Percentiles rank a stretch among this genome's conserved stretches.
These are phyloP conservation scores for Nakazawaea populi DNA, from an alignment of 805 yeast genomes.

Conservation along the genomic window DNA sequence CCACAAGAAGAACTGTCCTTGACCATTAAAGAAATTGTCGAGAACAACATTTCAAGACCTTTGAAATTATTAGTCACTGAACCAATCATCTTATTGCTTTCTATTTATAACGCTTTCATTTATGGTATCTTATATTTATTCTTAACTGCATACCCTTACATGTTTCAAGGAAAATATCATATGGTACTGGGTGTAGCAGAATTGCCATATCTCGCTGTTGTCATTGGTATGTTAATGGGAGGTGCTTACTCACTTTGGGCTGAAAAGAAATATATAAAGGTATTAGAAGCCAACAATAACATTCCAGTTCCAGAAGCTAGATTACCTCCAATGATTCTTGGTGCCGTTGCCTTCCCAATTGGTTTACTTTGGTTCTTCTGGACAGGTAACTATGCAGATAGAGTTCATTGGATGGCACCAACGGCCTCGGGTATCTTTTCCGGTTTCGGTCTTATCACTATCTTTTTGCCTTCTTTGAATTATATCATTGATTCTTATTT, in stretches of 20 bases:
- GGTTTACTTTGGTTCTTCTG: conserved; percentile 87
- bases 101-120: conserved; percentile 70
- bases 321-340: conserved; percentile 68
- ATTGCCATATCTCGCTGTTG: conserved; percentile 74
- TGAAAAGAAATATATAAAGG: conserved; percentile 48
- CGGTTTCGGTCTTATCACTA: conserved; percentile 47
- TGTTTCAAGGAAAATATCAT: conserved; percentile 56
- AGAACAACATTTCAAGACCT: conserved; percentile 64
- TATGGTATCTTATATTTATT: conserved; percentile 75
- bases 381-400: conserved; percentile 71
- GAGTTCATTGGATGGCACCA: conserved; percentile 59
- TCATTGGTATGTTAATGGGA: conserved; percentile 62
- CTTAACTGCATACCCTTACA: conserved; percentile 70
- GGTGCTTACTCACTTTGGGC: conserved; percentile 43
- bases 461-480: conserved; percentile 55
- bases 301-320: conserved; percentile 74
- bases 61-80: conserved; percentile 58
- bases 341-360: conserved; percentile 64
- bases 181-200: conserved; percentile 61
- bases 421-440: conserved; percentile 21
- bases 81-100: conserved; percentile 62
- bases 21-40: conserved; percentile 50
- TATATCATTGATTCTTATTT: conserved; percentile 59
- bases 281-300: conserved; percentile 47
- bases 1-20: conserved; percentile 63